Evolutionary conservation across 495 filamentous ascomycete species (phyloP).

Genomic region (Elaphomyces granulatus): DNA sequence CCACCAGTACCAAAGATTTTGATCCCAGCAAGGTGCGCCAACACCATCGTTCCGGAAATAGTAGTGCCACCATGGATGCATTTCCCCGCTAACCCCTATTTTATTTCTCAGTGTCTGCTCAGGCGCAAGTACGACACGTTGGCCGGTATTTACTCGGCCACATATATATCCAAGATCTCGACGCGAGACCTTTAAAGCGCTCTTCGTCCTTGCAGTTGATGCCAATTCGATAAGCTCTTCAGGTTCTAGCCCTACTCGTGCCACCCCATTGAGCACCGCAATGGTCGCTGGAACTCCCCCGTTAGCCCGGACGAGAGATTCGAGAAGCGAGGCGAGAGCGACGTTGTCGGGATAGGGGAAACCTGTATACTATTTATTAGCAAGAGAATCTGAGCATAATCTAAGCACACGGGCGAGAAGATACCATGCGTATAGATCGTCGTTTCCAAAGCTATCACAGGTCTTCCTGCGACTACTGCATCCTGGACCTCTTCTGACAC

Average conservation of each 20-base stretch:
- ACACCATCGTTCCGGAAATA: slow-evolving; percentile 80
- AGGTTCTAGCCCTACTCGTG: slow-evolving; percentile 56
- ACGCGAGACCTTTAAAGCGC: slow-evolving; percentile 66
- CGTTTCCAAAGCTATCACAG: slow-evolving; percentile 83
- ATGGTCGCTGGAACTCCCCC: slow-evolving; percentile 90
- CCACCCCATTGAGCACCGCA: slow-evolving; percentile 68
- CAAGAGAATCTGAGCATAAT: background rate
- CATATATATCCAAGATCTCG: slow-evolving; percentile 71
- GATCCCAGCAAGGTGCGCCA: slow-evolving; percentile 79
- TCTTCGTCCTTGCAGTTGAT: slow-evolving; percentile 43
- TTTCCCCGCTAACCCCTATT: slow-evolving; percentile 46
- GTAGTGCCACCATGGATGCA: slow-evolving; percentile 80
- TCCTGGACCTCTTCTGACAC: slow-evolving; percentile 72
- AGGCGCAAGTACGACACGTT: background rate
- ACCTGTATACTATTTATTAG: slow-evolving; percentile 39
- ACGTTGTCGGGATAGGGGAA: slow-evolving; percentile 75
- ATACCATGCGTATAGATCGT: slow-evolving; percentile 76
- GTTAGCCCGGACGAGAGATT: slow-evolving; percentile 59
- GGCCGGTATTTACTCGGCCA: slow-evolving; percentile 45
- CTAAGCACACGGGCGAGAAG: no score
- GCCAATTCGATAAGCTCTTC: slow-evolving; percentile 60
- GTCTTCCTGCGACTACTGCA: slow-evolving; percentile 54
- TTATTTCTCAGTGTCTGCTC: background rate
- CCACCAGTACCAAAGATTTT: slow-evolving; percentile 80
- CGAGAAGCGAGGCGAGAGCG: slow-evolving; percentile 52